Conservation (phyloP, 805 yeast species). For the Kregervanrija pseudodelftensis region DNA sequence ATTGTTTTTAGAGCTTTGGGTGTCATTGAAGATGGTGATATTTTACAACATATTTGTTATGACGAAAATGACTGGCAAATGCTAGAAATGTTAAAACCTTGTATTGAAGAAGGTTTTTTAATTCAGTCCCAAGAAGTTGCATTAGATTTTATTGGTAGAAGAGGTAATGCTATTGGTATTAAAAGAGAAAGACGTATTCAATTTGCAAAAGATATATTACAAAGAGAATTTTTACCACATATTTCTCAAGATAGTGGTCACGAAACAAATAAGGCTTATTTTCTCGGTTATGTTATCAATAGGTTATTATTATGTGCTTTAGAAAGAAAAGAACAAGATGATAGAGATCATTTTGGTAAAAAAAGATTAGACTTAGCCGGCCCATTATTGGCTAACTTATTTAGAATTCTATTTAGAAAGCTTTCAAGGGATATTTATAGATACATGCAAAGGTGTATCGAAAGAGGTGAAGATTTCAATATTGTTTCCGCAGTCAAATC, state of each 20-base stretch:
- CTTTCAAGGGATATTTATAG: constrained; percentile 94
- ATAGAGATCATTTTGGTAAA: constrained; percentile 99
- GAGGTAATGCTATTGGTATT: constrained; percentile 95
- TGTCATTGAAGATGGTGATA: constrained; percentile 98
- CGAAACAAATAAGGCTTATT: constrained; percentile 94
- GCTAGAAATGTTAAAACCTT: constrained; percentile 98
- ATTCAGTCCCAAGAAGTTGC: constrained; percentile 98
- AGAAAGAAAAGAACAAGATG: constrained; percentile 97
- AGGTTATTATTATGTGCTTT: constrained; percentile 90
- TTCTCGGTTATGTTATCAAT: constrained; percentile 96
- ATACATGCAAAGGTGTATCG: constrained; percentile 98
- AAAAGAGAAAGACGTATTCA: constrained; percentile 97
- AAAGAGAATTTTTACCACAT: constrained; percentile 93
- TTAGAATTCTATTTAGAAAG: constrained; percentile 89
- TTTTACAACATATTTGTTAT: constrained; percentile 94
- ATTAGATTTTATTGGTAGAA: constrained; percentile 94
- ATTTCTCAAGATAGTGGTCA: constrained; percentile 96
- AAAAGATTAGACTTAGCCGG: constrained; percentile 98
- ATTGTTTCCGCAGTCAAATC: constrained; percentile 95
- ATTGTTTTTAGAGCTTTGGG: constrained; percentile 97
- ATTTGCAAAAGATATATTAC: constrained; percentile 93
- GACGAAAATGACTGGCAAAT: constrained; percentile 99
- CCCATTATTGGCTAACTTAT: constrained; percentile 90
- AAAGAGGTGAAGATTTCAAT: constrained; percentile 94
- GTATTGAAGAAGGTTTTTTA: constrained; percentile 98